Base-by-base conservation (phyloP, 2,329 filamentous ascomycete species). In the Westerdykella sp. region DNA sequence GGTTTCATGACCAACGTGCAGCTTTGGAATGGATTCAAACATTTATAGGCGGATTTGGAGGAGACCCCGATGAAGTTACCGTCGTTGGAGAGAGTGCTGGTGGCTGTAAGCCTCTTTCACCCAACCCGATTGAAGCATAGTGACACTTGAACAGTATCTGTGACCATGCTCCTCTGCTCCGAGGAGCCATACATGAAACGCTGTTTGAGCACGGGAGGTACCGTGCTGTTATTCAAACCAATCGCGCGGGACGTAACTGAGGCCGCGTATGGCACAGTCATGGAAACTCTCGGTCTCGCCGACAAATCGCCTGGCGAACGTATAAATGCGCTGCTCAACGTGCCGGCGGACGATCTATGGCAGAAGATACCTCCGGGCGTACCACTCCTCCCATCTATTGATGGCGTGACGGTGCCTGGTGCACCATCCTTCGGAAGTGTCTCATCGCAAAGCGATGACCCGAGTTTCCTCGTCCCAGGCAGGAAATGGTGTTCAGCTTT, bases 31-130 rank as follows among this genome's bases (percentile, higher is more conserved):
- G 68, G 68, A 49, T 69, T 6, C 55, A 56, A 25, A 54, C 59
- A 12, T 55, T 66, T 40, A 68, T 71, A 34, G 41, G 46, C 14
- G 62, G 61, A 0, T 70, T 70, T 41, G 67, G 67, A 2, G 68
- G 68, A 10, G 50, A 70, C 41, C 50, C 65, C 10, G 55, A 62
- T 9, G 59, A 66, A 37, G 56, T 70, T 9, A 70, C 67, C 0
- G 51, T 68, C 6, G 59, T 69, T n/a, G 74, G 74, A 13, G 69
- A 76, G 49, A 73, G 69, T 38, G 72, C 72, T 5, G 75, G 75
- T 25, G 73, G 62, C n/a, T 60, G 72, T 69, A 58, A 51, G 66
- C 23, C 7, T 18, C 6, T 3, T 11, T 18, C 32, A 12, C 38
- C 18, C 18, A 6, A 21, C 18, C 18, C 6, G 18, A 4, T n/a